Percentiles rank a stretch among this genome's conserved stretches.
Evolutionary conservation across 129 eudicot genomes (phyloP).

Genomic region (Artemisia tridentata): DNA sequence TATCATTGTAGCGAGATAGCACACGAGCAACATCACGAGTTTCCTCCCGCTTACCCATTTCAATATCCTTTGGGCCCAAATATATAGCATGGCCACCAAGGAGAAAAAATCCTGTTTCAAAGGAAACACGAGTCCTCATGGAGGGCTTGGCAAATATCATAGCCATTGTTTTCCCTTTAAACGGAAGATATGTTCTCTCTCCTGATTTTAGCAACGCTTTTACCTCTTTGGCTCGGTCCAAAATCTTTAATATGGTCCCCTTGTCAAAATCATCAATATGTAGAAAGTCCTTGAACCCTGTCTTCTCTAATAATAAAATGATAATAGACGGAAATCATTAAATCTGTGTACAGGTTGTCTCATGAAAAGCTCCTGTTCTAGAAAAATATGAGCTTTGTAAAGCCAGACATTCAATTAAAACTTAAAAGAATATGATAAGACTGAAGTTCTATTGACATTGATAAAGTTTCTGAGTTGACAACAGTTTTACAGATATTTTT

Average conservation of each 20-base stretch:
- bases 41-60: conserved; percentile 99
- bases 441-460: no score
- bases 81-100: conserved; percentile 96
- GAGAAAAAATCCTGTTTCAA: conserved; percentile 86
- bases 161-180: conserved; percentile 93
- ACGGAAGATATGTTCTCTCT: conserved; percentile 81
- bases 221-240: conserved; percentile 82
- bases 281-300: conserved; percentile 70
- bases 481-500: no score
- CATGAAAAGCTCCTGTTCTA: no score
- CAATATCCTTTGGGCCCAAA: conserved; percentile 93
- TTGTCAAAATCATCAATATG: conserved; percentile 79
- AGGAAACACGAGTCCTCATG: conserved; percentile 97
- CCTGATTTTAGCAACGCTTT: conserved; percentile 83
- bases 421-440: no score
- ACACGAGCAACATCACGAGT: conserved; percentile 99
- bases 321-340: conserved; percentile 4
- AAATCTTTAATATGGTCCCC: conserved; percentile 69
- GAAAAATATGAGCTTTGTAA: no score
- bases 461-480: no score
- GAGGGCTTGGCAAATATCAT: conserved; percentile 99
- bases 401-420: no score
- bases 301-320: conserved; percentile 42
- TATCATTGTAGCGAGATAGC: conserved; percentile 84
- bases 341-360: no score